Conservation (phyloP, 1,139 yeast genomes). For the Waltiozyma sp. region DNA sequence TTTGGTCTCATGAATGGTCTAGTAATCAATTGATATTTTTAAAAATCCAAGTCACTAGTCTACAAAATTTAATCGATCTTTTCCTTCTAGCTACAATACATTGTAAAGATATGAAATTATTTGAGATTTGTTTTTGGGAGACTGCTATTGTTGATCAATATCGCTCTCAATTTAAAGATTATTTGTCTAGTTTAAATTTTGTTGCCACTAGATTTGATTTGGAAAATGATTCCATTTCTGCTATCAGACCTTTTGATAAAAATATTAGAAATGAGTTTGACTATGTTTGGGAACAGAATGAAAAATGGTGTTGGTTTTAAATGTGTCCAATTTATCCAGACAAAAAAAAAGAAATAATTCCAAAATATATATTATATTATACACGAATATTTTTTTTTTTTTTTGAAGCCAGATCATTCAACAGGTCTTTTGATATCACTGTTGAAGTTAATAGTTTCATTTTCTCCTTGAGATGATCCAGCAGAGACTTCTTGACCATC, state of each 20-base stretch:
- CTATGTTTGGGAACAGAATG: conserved; percentile 15
- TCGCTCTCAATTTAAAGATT: conserved; percentile 4
- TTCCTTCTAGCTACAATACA: conserved; percentile 11
- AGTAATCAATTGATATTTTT: conserved; percentile 24
- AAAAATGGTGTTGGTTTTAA: conserved; percentile 21
- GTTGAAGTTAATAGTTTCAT: not conserved
- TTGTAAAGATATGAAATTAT: conserved; percentile 4
- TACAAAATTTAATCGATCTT: conserved; percentile 9
- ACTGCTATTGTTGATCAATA: conserved; percentile 5
- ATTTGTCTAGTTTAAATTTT: conserved; percentile 4
- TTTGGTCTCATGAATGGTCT: conserved; percentile 39
- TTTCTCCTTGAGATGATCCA: not conserved
- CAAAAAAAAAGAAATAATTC: no score
- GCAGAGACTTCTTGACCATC: not conserved
- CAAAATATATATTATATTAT: no score
- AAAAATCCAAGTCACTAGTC: conserved; percentile 11
- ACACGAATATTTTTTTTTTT: no score
- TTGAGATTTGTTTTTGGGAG: conserved; percentile 14
- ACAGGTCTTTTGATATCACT: not conserved
- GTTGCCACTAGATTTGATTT: conserved; percentile 3
- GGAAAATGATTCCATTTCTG: conserved; percentile 13
- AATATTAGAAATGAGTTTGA: not conserved
- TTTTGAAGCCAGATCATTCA: no score
- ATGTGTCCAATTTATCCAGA: no score
- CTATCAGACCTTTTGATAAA: conserved; percentile 10